Percentiles rank a stretch among this genome's conserved stretches.
phyloP scores from a whole-genome alignment of 768 basidiomycete species.

The Pisolithus albus region DNA sequence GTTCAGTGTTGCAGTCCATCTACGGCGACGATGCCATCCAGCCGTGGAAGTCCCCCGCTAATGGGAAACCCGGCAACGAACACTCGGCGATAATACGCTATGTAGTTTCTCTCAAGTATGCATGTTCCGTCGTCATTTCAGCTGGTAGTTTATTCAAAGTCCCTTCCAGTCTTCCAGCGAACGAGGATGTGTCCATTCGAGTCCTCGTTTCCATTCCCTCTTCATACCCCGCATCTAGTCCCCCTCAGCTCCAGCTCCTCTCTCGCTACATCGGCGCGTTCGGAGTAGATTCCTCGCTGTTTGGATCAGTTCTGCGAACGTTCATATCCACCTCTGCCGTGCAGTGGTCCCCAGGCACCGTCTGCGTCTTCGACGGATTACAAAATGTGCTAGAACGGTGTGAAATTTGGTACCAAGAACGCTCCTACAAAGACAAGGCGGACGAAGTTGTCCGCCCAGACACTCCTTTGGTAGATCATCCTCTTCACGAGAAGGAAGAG shows the following conservation, averaged over 20 bases:
- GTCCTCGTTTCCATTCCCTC: slow-evolving; percentile 53
- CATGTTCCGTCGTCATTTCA: slow-evolving; percentile 1
- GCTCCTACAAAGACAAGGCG: slow-evolving; percentile 46
- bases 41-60: slow-evolving; percentile 43
- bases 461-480: slow-evolving; percentile 16
- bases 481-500: slow-evolving; percentile 5
- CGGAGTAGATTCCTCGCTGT: slow-evolving; percentile 64
- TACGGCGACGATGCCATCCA: slow-evolving; percentile 64
- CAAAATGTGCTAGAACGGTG: slow-evolving; percentile 67
- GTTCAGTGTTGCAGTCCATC: slow-evolving; percentile 66
- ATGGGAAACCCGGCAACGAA: slow-evolving; percentile 13
- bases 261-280: slow-evolving; percentile 80
- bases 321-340: slow-evolving; percentile 73
- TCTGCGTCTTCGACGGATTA: slow-evolving; percentile 85
- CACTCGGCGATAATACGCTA: slow-evolving; percentile 48
- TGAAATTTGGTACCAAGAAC: slow-evolving; percentile 65
- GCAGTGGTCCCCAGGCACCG: slow-evolving; percentile 66
- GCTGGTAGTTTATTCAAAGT: background rate
- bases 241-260: slow-evolving; percentile 80
- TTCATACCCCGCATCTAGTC: slow-evolving; percentile 57
- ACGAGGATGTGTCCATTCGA: slow-evolving; percentile 46
- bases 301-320: slow-evolving; percentile 71
- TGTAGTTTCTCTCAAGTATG: slow-evolving; percentile 59
- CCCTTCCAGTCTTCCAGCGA: slow-evolving; percentile 42
- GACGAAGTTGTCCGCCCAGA: slow-evolving; percentile 55